Percentiles rank a stretch among this genome's conserved stretches.
Conservation (phyloP, 2,329 filamentous ascomycete genomes). For the Fonsecaea monophora region DNA sequence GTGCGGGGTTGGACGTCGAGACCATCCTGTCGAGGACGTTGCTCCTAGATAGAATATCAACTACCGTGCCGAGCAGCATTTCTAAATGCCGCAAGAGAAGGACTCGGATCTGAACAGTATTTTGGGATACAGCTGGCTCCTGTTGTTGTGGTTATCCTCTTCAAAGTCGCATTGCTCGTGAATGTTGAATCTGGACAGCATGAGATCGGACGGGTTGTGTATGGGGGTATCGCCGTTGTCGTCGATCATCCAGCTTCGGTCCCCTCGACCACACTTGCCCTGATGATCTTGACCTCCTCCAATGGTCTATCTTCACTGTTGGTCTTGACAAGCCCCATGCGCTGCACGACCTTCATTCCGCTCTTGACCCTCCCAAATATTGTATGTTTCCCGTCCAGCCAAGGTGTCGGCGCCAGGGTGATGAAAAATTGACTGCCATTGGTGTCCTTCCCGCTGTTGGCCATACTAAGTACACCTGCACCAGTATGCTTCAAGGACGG, state of each 20-base stretch:
- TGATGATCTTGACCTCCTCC: constrained; percentile 81
- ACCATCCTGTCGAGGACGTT: neutral
- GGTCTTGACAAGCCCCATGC: constrained; percentile 88
- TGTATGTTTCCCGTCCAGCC: constrained; percentile 96
- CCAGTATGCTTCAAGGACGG: constrained; percentile 84
- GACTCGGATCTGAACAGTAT: neutral
- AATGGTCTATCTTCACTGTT: constrained; percentile 78
- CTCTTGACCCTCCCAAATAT: constrained; percentile 91
- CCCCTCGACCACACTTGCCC: constrained; percentile 70
- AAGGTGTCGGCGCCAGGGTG: constrained; percentile 90
- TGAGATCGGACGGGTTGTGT: neutral
- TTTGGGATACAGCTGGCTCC: neutral
- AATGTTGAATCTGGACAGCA: neutral
- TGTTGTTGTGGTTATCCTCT: neutral
- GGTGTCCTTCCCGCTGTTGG: constrained; percentile 89
- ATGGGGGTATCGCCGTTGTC: neutral
- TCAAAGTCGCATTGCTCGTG: neutral
- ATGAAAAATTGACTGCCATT: constrained; percentile 98
- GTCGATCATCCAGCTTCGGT: constrained; percentile 20
- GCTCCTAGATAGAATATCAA: neutral
- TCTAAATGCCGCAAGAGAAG: neutral
- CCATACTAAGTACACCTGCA: constrained; percentile 94
- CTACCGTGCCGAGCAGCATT: neutral
- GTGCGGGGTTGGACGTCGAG: neutral
- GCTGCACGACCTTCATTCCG: constrained; percentile 81